phyloP scores from a whole-genome alignment of 1,284 basidiomycete genomes.

The Naganishia sp. region DNA sequence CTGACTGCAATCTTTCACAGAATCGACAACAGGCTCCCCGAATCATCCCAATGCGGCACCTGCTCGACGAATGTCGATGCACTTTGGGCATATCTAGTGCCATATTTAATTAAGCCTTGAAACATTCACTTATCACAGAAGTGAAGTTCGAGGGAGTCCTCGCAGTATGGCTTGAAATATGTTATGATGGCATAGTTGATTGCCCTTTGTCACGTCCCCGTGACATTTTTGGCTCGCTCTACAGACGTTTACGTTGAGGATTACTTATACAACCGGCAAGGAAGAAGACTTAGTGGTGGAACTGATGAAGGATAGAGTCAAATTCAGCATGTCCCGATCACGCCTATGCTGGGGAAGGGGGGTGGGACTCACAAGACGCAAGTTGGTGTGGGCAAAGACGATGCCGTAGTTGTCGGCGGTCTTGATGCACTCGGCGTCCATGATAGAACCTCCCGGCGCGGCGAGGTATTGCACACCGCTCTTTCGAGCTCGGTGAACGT shows the following conservation, averaged over 20 bases:
- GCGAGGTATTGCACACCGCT: conserved; percentile 91
- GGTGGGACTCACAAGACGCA: conserved; percentile 56
- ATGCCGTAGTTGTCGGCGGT: conserved; percentile 87
- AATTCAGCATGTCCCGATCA: not conserved
- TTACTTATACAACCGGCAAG: conserved; percentile 24
- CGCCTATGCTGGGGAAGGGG: not conserved
- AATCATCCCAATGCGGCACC: conserved; percentile 37
- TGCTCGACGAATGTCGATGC: conserved; percentile 42
- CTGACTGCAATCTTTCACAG: not conserved
- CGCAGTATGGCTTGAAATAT: not conserved
- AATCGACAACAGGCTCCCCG: not conserved
- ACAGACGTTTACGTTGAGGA: conserved; percentile 18
- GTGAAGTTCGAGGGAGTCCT: too few species aligned
- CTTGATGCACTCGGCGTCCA: conserved; percentile 94
- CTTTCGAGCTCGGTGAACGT: conserved; percentile 88
- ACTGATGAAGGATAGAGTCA: conserved; percentile 20
- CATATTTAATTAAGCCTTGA: not conserved
- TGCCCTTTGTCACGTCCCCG: conserved; percentile 27
- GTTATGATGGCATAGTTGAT: conserved; percentile 28
- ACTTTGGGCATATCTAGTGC: conserved; percentile 47
- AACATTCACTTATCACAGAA: too few species aligned
- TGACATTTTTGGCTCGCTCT: conserved; percentile 17
- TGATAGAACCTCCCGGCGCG: conserved; percentile 92
- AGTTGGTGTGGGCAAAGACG: conserved; percentile 80
- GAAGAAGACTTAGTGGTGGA: conserved; percentile 35